Evolutionary conservation across 371 early-diverging fungal species (phyloP).

Genomic region (Actinomucor elegans): DNA sequence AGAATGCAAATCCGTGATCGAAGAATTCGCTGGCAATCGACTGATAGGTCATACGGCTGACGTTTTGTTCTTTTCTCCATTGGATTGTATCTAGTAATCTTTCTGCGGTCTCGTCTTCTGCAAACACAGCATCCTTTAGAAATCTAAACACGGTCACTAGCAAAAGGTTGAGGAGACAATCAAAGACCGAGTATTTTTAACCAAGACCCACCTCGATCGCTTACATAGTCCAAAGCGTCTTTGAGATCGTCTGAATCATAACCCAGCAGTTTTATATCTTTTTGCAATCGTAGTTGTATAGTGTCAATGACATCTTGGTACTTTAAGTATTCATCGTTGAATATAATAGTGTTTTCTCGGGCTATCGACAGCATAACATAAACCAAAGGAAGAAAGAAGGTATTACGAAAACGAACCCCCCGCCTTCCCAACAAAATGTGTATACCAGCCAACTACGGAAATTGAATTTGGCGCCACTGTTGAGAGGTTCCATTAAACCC

Average conservation of each 20-base stretch:
- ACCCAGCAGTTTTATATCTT: conserved; percentile 21
- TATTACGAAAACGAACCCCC: no score
- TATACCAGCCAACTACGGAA: no score
- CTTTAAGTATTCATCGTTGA: conserved; percentile 22
- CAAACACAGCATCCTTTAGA: conserved; percentile 21
- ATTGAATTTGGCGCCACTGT: no score
- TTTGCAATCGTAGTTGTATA: conserved; percentile 14
- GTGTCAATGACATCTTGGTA: conserved; percentile 3
- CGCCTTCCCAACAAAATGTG: no score
- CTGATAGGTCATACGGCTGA: conserved; percentile 26
- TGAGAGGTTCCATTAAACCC: no score
- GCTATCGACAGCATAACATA: conserved; percentile 17
- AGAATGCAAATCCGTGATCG: conserved; percentile 39
- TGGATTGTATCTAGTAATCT: conserved; percentile 39
- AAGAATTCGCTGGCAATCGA: conserved; percentile 37
- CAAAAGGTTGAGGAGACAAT: no score
- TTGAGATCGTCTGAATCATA: conserved; percentile 16
- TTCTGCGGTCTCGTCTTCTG: conserved; percentile 9
- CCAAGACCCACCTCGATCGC: conserved; percentile 28
- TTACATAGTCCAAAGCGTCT: conserved; percentile 27
- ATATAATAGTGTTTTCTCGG: conserved; percentile 15
- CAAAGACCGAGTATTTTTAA: neutral
- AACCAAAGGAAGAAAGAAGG: neutral
- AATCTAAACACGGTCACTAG: conserved; percentile 28
- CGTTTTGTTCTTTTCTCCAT: conserved; percentile 36